A percentile compares a stretch with the other conserved stretches of the same genome.
Evolutionary conservation across 2,329 filamentous ascomycete genomes (phyloP).

Genomic region (Colletotrichum sansevieriae): DNA sequence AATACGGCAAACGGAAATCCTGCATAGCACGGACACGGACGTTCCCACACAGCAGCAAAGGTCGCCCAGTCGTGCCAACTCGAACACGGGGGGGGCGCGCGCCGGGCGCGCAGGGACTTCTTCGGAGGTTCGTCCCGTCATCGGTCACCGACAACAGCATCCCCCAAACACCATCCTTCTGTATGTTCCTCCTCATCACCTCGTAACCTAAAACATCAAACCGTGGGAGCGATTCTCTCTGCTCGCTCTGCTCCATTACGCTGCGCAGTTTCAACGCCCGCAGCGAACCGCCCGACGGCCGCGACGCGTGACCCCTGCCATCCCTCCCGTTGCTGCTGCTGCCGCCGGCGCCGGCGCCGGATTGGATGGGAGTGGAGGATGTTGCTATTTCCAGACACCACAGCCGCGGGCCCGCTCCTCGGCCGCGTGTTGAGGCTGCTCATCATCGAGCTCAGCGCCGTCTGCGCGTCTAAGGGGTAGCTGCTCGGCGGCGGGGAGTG

Average conservation of each 20-base stretch:
- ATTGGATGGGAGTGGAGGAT: conserved; percentile 15
- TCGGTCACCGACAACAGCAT: conserved; percentile 23
- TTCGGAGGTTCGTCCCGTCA: conserved; percentile 18
- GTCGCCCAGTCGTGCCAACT: background rate
- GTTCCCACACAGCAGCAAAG: background rate
- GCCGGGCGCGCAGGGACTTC: background rate
- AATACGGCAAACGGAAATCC: background rate
- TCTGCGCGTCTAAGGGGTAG: conserved; percentile 29
- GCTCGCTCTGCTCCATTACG: conserved; percentile 39
- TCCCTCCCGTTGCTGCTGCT: background rate
- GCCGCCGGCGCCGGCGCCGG: background rate
- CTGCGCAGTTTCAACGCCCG: conserved; percentile 43
- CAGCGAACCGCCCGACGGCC: conserved; percentile 40
- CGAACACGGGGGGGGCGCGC: background rate
- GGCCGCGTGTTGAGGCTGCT: conserved; percentile 51
- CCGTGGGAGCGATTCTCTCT: conserved; percentile 33
- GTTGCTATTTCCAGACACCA: conserved; percentile 21
- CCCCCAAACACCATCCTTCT: background rate
- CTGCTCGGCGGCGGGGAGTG: conserved; percentile 39
- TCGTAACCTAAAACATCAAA: conserved; percentile 19
- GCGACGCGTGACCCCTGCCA: conserved; percentile 21
- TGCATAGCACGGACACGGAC: conserved; percentile 5
- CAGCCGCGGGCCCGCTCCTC: conserved; percentile 43
- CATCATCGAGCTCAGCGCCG: conserved; percentile 51
- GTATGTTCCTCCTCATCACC: background rate